Conservation (phyloP, 2,329 filamentous ascomycete species). For the Tolypocladium tropicale region DNA sequence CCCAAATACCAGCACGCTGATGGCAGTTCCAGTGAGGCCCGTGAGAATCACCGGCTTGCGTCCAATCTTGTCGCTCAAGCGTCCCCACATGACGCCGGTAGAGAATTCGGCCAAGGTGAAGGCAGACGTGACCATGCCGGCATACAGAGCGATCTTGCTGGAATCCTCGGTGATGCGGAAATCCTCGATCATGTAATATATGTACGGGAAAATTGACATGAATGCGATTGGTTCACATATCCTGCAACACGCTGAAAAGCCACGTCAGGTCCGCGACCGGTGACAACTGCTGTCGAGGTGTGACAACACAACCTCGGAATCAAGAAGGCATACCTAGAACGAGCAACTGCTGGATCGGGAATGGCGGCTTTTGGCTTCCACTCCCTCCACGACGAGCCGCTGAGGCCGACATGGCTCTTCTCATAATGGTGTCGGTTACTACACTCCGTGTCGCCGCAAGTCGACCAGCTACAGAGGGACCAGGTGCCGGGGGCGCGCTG, state of each 20-base stretch:
- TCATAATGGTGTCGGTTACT: constrained; percentile 11
- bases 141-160: constrained; percentile 79
- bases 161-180: constrained; percentile 76
- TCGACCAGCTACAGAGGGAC: not conserved
- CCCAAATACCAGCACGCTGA: constrained; percentile 89
- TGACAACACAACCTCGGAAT: not conserved
- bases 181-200: constrained; percentile 93
- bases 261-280: not conserved
- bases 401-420: constrained; percentile 14
- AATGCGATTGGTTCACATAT: constrained; percentile 98
- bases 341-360: constrained; percentile 37
- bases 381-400: constrained; percentile 12
- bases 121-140: constrained; percentile 89
- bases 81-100: constrained; percentile 86
- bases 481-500: no score
- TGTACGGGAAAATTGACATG: constrained; percentile 98
- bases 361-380: constrained; percentile 18
- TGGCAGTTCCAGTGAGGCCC: constrained; percentile 79
- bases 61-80: constrained; percentile 82
- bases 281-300: not conserved
- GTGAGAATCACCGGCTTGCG: constrained; percentile 86
- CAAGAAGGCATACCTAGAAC: constrained; percentile 34
- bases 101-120: constrained; percentile 95
- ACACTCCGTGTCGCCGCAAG: not conserved
- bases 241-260: constrained; percentile 64